Evolutionary conservation across 768 basidiomycete genomes (phyloP), one percentile per base, ranked within the genome.

Genomic region (Sarcodon sp.): DNA sequence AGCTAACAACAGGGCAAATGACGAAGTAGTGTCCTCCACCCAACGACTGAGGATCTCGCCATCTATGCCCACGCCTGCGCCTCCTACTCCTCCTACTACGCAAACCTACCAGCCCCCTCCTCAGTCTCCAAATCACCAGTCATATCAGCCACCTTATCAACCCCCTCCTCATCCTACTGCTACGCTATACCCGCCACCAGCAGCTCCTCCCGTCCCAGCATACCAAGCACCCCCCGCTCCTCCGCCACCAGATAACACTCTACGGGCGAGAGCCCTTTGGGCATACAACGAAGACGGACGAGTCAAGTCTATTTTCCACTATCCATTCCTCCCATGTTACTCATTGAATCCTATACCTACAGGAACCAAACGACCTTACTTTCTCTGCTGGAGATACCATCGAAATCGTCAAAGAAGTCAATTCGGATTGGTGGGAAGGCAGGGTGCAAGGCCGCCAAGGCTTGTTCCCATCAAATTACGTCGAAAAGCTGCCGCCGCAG

Each of bases 351-450:
- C 36, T 8, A 0, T 15, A n/a, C 18, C 44, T 31, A 9, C 57
- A 90, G 84, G 84, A 88, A 55, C 68, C 73, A 10, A 77, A 82
- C n/a, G 90, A 94, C 59, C 69, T 94, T 7, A 75, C 79, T 1
- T 91, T 94, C 70, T 60, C 66, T 27, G 62, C 73, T 0, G 90
- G 87, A 3, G 90, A 92, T 57, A 68, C 78, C 41, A 75, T 94
- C 50, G 84, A 87, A 49, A 72, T 94, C 49, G 61, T 86, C 37
- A 76, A 82, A 50, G 86, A 91, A 59, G 83, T 78, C 41, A 89
- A 91, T 50, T 69, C 69, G 3, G 90, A 92, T 61, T 92, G 90
- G 90, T 94, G 87, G 88, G 76, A 73, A 7, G 89, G 90, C 27
- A 69, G 63, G 51, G 56, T 72, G 48, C 72, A 79, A 33, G 80